Evolutionary conservation across 805 yeast species (phyloP), one percentile per base, ranked within the genome.

Genomic region (Yamadazyma sp.): DNA sequence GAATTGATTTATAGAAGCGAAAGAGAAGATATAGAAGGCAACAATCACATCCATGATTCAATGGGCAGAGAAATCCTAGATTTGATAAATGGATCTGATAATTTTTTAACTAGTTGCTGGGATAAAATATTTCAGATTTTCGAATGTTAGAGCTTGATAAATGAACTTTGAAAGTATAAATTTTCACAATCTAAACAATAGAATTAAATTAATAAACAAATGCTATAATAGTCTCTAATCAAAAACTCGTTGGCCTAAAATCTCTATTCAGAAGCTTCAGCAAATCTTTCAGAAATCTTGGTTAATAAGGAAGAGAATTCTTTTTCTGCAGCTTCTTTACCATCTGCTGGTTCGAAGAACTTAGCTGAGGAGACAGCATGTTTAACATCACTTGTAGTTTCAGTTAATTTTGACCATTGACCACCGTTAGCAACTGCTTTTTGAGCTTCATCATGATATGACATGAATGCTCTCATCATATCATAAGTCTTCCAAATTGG

Each of bases 401-500:
- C 97, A 29, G 93, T 56, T 48, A 93, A 76, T 72, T 87, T 93
- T 46, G 85, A 77, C 99, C 99, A 93, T 61, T 76, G 79, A 22
- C 95, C 91, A 56, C 98, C 98, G 51, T 83, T 80, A 25, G 96
- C 75, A 43, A 91, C 84, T 11, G 98, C 95, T 70, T 88, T 89
- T 70, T 91, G 98, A 21, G 99, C 97, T 71, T 93, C 98, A 50
- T 91, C 97, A 56, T 86, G 80, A 67, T 93, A 93, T 23, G 88
- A 66, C 40, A 89, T 79, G 55, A 93, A 93, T 8, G 89, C 82
- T 65, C 85, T 88, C 98, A 93, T 89, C 98, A 93, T 93, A 61
- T 86, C 93, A 52, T 78, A 83, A 30, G 99, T 93, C 75, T 93
- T 93, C 98, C 98, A 93, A 57, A 93, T 86, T 48, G 99, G 99